Evolutionary conservation across 1,284 basidiomycete genomes (phyloP), one percentile per base, ranked within the genome.

Genomic region (Cutaneotrichosporon mucoides): DNA sequence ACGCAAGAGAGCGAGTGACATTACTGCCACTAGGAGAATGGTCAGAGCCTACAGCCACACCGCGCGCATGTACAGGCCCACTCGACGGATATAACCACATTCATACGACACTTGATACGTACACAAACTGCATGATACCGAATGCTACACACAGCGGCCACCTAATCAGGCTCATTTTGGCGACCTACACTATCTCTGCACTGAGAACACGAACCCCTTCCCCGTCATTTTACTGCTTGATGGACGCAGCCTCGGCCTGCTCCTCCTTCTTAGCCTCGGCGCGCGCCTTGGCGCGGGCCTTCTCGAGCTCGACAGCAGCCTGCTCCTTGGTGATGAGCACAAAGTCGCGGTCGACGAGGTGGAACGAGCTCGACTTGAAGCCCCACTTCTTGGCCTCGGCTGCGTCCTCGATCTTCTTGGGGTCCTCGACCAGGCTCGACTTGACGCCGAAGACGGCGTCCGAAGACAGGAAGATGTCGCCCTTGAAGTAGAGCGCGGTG

Each of bases 401-500:
- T 13, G 54, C 50, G 55, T 62, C 60, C n/a, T 49, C 41, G n/a
- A 66, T 35, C 50, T 54, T 24, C 36, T 53, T 56, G 42, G 63
- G 62, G 50, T 64, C 57, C 11, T 34, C 54, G 49, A 66, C 55
- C 5, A 66, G 63, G 15, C 47, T 53, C n/a, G 37, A 38, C 60
- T 66, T 66, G 55, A 64, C 65, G 33, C 65, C 65, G 47, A 66
- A 66, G 40, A 66, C 65, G 35, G 65, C 65, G 63, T 66, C 65
- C 35, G 57, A 59, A 11, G 55, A 57, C 15, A 64, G 60, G 57
- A 64, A 64, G n/a, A 64, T 61, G 63, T 90, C 88, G 13, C 84
- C 86, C 59, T 86, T 83, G 16, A 87, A 85, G 75, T 89, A 93
- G 10, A 91, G 72, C 1, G 89, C 84, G 0, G 90, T 92, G 16